These are phyloP conservation scores for Avena eriantha DNA, from an alignment of 176 grass and related monocot genomes.

Conservation along the genomic window DNA sequence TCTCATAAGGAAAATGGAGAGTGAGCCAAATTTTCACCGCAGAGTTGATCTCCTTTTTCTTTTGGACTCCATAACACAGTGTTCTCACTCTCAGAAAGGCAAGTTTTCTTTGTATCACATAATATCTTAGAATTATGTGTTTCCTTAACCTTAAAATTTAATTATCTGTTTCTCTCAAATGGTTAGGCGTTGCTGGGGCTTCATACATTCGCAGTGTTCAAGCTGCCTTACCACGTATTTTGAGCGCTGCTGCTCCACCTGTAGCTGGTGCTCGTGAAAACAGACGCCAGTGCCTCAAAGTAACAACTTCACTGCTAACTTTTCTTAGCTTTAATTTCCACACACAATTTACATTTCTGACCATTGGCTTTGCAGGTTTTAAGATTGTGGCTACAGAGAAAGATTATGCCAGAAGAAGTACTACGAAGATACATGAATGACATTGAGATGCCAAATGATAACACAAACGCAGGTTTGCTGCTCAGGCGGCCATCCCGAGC, in stretches of 20 bases:
- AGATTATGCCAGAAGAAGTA: constrained; percentile 89
- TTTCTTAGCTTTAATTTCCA: constrained; percentile 26
- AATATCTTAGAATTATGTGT: constrained; percentile 40
- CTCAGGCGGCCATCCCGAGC: constrained; percentile 73
- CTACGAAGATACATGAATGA: constrained; percentile 75
- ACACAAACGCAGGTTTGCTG: constrained; percentile 54
- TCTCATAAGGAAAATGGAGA: constrained; percentile 85
- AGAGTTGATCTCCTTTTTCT: constrained; percentile 97
- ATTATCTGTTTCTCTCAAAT: constrained; percentile 47
- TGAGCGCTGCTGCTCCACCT: constrained; percentile 88
- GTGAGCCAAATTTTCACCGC: constrained; percentile 84
- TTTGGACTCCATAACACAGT: constrained; percentile 94
- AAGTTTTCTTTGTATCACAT: constrained; percentile 37
- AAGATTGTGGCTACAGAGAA: constrained; percentile 95
- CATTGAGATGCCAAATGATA: constrained; percentile 78
- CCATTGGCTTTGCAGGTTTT: constrained; percentile 70
- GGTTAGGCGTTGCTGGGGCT: constrained; percentile 71
- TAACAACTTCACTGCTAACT: constrained; percentile 38
- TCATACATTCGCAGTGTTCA: constrained; percentile 86
- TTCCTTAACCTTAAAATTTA: constrained; percentile 43
- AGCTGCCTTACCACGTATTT: constrained; percentile 81
- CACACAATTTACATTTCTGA: constrained; percentile 16
- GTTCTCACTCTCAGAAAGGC: constrained; percentile 94
- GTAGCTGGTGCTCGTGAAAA: constrained; percentile 91
- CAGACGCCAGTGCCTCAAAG: constrained; percentile 94